phyloP scores from a whole-genome alignment of 805 yeast genomes.

The Wickerhamiella sorbophila region DNA sequence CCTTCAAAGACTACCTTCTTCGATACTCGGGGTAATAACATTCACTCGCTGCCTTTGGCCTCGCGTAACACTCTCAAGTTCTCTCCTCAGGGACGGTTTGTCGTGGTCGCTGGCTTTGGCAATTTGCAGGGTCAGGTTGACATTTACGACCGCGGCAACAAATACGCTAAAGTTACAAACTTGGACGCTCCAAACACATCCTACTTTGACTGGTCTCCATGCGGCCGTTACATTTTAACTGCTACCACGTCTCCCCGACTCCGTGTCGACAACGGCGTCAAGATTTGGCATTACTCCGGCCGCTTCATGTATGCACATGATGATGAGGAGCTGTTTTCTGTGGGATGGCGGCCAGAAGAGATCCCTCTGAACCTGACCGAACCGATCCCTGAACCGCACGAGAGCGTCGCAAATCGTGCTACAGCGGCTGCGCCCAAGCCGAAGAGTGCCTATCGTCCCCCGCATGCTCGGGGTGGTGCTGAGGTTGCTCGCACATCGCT shows the following conservation, averaged over 20 bases:
- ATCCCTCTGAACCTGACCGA: conserved; percentile 34
- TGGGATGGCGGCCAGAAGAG: conserved; percentile 70
- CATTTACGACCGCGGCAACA: conserved; percentile 79
- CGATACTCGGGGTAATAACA: conserved; percentile 81
- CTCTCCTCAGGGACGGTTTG: conserved; percentile 87
- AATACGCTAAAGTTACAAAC: conserved; percentile 62
- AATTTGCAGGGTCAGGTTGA: conserved; percentile 95
- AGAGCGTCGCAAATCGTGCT: conserved; percentile 41
- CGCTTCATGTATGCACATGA: conserved; percentile 64
- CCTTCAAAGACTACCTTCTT: conserved; percentile 92
- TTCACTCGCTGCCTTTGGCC: conserved; percentile 69
- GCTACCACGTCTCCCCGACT: conserved; percentile 96
- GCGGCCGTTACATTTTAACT: conserved; percentile 81
- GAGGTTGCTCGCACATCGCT: conserved; percentile 21
- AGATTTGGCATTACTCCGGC: conserved; percentile 87
- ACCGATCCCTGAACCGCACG: conserved; percentile 51
- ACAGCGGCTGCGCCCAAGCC: conserved; percentile 37
- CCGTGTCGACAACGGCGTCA: conserved; percentile 90
- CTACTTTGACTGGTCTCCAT: conserved; percentile 97
- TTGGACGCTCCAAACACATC: conserved; percentile 90
- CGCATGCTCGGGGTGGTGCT: conserved; percentile 62
- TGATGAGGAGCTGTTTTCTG: conserved; percentile 64
- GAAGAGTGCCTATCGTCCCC: conserved; percentile 90
- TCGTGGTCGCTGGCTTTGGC: conserved; percentile 94
- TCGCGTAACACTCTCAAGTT: conserved; percentile 81